Base-by-base conservation (phyloP, 192 early-diverging fungal species). In the Backusella psychrophila region DNA sequence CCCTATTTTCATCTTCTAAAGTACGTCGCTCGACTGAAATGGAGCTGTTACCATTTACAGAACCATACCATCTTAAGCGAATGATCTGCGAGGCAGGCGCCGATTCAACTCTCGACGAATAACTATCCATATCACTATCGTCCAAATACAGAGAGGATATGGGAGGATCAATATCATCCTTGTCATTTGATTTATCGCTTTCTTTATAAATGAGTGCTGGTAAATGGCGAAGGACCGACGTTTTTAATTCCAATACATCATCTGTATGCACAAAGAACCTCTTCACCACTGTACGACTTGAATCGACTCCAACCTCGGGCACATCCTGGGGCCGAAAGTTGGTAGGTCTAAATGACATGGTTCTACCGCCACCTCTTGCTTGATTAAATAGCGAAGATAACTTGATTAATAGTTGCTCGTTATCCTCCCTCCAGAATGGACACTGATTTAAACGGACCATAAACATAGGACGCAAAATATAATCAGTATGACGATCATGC, bases 141-240 rank as follows among this genome's bases (percentile, higher is more conserved):
- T 99, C 97, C 81, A 95, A 91, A 85, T 99, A 99, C 33, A 98
- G 88, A 38, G 95, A 93, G 6, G 95, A 93, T 69, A 99, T 92
- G 14, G 96, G 94, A 2, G 97, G 94, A 72, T 95, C 94, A 53
- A 89, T 85, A 23, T 77, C 70, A 79, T 89, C 83, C 21, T 78
- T 39, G 3, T 7, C 11, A 11, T 0, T 12, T 23, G 21, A 41
- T 56, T 77, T 84, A 74, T 84, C 83, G 17, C 88, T 90, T 71
- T 91, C 90, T 80, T 91, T 92, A 82, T 96, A 96, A 23, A 97
- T 87, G 49, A 97, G 85, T 52, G 97, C 96, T 3, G 96, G 96
- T 39, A 98, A 84, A 73, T 95, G 91, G 80, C 94, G 93, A 19
- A 98, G 87, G 15, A 98, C 94, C 46, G 90, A 89, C 56, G 92